Percentiles rank a stretch among this genome's conserved stretches.
Evolutionary conservation across 257 asterid genomes (phyloP).

Genomic region (Ophiorrhiza pumila): DNA sequence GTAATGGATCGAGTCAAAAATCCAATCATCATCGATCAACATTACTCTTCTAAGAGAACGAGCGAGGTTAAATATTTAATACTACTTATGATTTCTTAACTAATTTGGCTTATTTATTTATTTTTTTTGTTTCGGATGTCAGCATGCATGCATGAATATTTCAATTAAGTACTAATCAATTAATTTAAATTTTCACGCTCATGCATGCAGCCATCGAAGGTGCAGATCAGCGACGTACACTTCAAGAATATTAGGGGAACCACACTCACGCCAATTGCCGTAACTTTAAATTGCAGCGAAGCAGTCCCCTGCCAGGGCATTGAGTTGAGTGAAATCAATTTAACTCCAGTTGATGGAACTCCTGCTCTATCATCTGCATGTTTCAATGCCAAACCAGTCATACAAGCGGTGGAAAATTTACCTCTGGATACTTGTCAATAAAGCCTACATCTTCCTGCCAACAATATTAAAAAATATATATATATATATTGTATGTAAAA

Average conservation of each 20-base stretch:
- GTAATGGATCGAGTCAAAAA: conserved; percentile 42
- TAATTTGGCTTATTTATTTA: too few species aligned
- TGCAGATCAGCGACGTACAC: conserved; percentile 45
- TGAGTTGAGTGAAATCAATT: conserved; percentile 47
- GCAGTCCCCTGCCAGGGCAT: conserved; percentile 49
- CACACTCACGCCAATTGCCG: conserved; percentile 28
- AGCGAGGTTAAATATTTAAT: conserved; percentile 21
- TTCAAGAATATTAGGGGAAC: conserved; percentile 69
- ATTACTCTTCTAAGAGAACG: conserved; percentile 42
- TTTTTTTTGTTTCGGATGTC: too few species aligned
- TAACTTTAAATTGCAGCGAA: conserved; percentile 52
- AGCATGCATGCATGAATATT: neutral
- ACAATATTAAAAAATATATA: neutral
- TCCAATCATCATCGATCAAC: conserved; percentile 76
- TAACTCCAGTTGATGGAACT: conserved; percentile 22
- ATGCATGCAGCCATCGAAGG: conserved; percentile 50
- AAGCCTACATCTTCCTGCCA: neutral
- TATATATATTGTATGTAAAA: too few species aligned
- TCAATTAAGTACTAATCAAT: neutral
- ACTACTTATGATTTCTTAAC: neutral
- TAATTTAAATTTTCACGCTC: neutral
- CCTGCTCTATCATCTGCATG: conserved; percentile 26
- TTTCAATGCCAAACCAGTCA: conserved; percentile 22
- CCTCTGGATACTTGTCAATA: conserved; percentile 24
- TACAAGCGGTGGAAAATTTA: conserved; percentile 14